Evolutionary conservation across 371 early-diverging fungal genomes (phyloP), one percentile per base, ranked within the genome.

Genomic region (Batkoa obscura): DNA sequence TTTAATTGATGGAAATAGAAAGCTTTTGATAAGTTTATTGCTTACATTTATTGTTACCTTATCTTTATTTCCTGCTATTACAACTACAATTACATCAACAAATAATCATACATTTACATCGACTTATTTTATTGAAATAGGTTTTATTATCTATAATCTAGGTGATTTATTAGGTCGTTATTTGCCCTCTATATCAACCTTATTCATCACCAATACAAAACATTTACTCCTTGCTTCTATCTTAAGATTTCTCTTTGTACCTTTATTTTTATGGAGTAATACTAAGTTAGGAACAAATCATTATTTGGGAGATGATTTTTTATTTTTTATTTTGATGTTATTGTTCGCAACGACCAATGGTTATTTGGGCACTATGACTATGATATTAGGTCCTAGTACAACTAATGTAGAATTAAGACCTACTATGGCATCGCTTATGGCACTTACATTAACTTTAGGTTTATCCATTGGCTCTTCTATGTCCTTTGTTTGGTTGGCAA

Each of bases 381-480:
- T 87, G 71, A 86, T 86, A 77, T 68, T 75, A 3, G 87, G 79
- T 1, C 88, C 88, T 0, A n/a, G n/a, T n/a, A n/a, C n/a, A n/a
- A 59, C 80, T 5, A 59, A 59, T 42, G 66, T 63, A 37, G 69
- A 70, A 2, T 62, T 73, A 37, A 77, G 77, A 2, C 86, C 86
- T 4, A 73, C 76, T 38, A 73, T 87, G 67, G 78, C 76, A 34
- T 81, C 84, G 49, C 73, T 75, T 23, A 62, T 87, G 53, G 72
- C 77, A 4, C 38, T 73, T 8, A 87, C 85, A 1, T 62, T 87
- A 54, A 81, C 83, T 0, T 55, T 81, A 36, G 87, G 87, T 38
- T 23, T 53, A 8, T 37, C 53, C n/a, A 17, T 38, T 5, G 53
- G 53, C 13, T 78, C 83, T 2, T 54, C 66, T 12, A 59, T 76